Evolutionary conservation across 768 basidiomycete genomes (phyloP), one percentile per base, ranked within the genome.

Genomic region (Rubroboletus satanas): DNA sequence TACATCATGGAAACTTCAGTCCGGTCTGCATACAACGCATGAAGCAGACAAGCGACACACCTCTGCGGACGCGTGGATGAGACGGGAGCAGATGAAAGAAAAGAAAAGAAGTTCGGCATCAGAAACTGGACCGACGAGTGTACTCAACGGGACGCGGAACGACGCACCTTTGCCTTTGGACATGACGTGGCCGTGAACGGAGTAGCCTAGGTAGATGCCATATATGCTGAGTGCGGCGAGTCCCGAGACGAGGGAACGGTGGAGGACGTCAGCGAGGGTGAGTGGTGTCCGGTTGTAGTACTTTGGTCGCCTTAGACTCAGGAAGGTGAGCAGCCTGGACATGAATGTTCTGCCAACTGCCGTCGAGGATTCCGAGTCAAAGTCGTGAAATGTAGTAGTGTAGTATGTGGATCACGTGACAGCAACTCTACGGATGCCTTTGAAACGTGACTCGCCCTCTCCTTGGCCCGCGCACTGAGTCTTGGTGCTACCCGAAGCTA

Each of bases 121-220:
- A 44, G 53, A 45, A 47, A 33, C 14, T n/a, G 29, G n/a, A 10
- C 4, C 9, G 9, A 43, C 18, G 6, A 8, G 14, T 14, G 35
- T 15, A 37, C 6, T 1, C 8, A 32, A 38, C 5, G 44, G 12
- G 38, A 31, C 44, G 14, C 10, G 18, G 23, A 43, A 54, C 69
- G 35, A 54, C 71, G 26, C 32, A 71, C 70, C 70, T 67, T 54
- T 63, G 23, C 70, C 70, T 54, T 67, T 71, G 46, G 56, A 28
- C 57, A 71, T 64, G 44, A 71, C 63, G 28, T 71, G 69, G 10
- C 48, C 58, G 26, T 71, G 70, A 10, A 71, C 66, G 17, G 66
- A 65, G 53, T 68, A 70, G 14, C 71, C 70, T 33, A 71, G 45
- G 55, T 70, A 71, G 18, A 71, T 11, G 38, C 70, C 70, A 26